Base-by-base conservation (phyloP, 2,329 filamentous ascomycete species). In the Aspergillus felis region DNA sequence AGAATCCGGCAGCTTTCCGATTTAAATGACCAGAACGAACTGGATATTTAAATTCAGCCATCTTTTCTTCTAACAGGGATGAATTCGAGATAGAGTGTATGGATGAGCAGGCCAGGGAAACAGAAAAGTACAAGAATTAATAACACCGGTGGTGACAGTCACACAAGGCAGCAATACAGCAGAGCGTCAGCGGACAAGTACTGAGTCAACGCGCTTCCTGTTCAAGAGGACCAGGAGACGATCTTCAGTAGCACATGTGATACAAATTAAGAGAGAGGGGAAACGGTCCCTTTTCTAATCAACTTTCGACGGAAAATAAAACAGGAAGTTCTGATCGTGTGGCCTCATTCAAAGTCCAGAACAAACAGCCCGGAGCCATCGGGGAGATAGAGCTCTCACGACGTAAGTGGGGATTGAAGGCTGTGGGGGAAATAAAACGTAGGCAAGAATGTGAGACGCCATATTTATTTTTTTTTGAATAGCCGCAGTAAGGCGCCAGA, bases 41-140 rank as follows among this genome's bases (percentile, higher is more conserved):
- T 66, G 63, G 59, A 57, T 54, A 53, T 54, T 64, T 51, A 59
- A 53, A 65, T 58, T 68, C 65, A 55, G 72, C 57, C 50, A 61
- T 63, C 22, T 67, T 62, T 38, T 2, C 27, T 50, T 3, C 2
- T 46, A 3, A 38, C 50, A 25, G 32, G 9, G 22, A 35, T 41
- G 28, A 17, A 8, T 9, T 10, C 32, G 24, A 17, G 10, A 24
- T 14, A 51, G 28, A 24, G 24, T 47, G 20, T 24, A 27, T n/a
- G 32, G 5, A 14, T 47, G 44, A 47, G 10, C 44, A 47, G 44
- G 44, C 12, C 44, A 25, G 6, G 14, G 14, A 10, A 25, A 47
- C 42, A 20, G 24, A 25, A 29, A 22, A 22, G 22, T 20, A 51
- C 20, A 51, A 9, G 8, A 38, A 41, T 10, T 10, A 51, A 29